Evolutionary conservation across 176 grass and related monocot species (phyloP).

Genomic region (Carex kokanica): DNA sequence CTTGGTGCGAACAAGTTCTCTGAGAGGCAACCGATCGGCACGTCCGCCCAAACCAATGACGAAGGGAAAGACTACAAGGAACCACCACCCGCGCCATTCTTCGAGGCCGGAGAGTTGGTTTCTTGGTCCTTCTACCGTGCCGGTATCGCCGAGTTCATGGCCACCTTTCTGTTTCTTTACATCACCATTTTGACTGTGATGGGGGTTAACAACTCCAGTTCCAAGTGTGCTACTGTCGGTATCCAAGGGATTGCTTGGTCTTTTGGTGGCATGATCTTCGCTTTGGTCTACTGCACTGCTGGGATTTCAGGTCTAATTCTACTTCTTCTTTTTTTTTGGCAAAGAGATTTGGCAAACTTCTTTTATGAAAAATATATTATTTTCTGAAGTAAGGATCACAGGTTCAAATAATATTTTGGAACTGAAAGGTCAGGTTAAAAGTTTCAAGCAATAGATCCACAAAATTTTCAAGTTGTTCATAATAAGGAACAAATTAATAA

Average conservation of each 20-base stretch:
- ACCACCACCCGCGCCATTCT: conserved; percentile 57
- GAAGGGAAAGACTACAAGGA: conserved; percentile 91
- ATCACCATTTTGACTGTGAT: conserved; percentile 70
- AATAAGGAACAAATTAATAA: background rate
- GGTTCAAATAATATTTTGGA: background rate
- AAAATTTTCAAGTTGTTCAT: background rate
- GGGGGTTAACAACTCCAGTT: conserved; percentile 38
- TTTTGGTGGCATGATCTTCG: conserved; percentile 53
- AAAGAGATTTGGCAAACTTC: background rate
- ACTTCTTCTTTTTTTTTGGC: background rate
- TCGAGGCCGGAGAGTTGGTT: conserved; percentile 56
- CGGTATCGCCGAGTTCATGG: conserved; percentile 86
- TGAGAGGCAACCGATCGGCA: conserved; percentile 81
- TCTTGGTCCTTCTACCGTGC: conserved; percentile 96
- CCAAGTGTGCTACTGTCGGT: conserved; percentile 71
- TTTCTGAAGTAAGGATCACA: background rate
- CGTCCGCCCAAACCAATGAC: conserved; percentile 50
- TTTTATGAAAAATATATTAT: background rate
- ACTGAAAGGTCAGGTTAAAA: background rate
- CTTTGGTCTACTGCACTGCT: conserved; percentile 48
- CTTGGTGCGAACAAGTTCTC: conserved; percentile 70
- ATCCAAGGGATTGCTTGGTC: conserved; percentile 90
- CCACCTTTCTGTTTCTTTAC: conserved; percentile 93
- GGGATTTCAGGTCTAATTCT: conserved; percentile 37
- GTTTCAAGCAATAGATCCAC: background rate